phyloP scores from a whole-genome alignment of 768 basidiomycete species.

The Porphyrellus cyaneotinctus region DNA sequence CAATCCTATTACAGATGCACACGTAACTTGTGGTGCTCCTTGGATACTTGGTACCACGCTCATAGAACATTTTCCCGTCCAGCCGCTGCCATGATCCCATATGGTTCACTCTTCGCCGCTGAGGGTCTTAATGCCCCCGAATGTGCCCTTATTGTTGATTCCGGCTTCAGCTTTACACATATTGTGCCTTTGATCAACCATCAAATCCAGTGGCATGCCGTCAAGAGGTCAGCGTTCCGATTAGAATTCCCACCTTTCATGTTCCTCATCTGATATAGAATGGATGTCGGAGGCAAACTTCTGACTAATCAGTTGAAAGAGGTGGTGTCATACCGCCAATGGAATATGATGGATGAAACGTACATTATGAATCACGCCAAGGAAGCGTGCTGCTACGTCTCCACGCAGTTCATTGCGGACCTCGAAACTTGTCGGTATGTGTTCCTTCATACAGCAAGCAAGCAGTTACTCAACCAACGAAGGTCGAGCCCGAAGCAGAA shows the following conservation, averaged over 20 bases:
- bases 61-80: constrained; percentile 16
- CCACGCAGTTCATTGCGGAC: constrained; percentile 65
- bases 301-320: constrained; percentile 95
- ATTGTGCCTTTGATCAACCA: constrained; percentile 79
- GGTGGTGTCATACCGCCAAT: constrained; percentile 90
- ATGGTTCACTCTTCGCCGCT: constrained; percentile 63
- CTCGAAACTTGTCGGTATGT: constrained; percentile 76
- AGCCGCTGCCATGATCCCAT: constrained; percentile 80
- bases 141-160: constrained; percentile 80
- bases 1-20: constrained; percentile 74
- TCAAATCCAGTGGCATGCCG: constrained; percentile 71
- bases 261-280: constrained; percentile 49
- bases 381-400: constrained; percentile 86
- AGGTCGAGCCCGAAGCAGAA: constrained; percentile 58
- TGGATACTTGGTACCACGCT: constrained; percentile 20
- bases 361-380: constrained; percentile 91
- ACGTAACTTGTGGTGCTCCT: constrained; percentile 49
- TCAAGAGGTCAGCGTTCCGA: constrained; percentile 59
- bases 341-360: constrained; percentile 98
- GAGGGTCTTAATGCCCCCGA: constrained; percentile 55
- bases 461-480: constrained; percentile 19
- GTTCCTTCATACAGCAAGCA: constrained; percentile 11
- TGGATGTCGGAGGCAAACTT: constrained; percentile 94
- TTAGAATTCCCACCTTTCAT: constrained; percentile 11
- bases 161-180: constrained; percentile 94